phyloP scores from a whole-genome alignment of 768 basidiomycete species.

The Termitomyces sp. region DNA sequence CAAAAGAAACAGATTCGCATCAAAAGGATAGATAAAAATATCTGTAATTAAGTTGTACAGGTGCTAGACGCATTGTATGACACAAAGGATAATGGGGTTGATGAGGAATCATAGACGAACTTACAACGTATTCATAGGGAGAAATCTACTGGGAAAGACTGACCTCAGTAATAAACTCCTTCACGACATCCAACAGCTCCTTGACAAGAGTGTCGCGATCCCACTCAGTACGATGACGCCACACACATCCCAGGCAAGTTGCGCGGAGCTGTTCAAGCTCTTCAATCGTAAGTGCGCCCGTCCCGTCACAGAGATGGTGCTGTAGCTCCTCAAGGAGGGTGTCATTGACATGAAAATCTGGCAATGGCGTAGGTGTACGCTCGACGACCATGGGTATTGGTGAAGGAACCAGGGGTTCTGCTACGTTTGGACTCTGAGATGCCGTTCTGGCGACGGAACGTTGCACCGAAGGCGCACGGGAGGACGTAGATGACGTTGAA shows the following conservation, averaged over 20 bases:
- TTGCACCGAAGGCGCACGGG: conserved; percentile 11
- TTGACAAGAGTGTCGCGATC: conserved; percentile 61
- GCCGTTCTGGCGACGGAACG: conserved; percentile 9
- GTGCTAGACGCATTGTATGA: neutral
- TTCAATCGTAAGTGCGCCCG: conserved; percentile 67
- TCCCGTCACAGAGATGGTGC: conserved; percentile 43
- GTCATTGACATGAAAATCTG: conserved; percentile 69
- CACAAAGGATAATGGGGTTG: neutral
- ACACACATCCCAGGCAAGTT: conserved; percentile 71
- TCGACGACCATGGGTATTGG: conserved; percentile 46
- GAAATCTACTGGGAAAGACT: conserved; percentile 10
- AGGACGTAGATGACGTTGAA: conserved; percentile 16
- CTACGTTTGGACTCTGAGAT: conserved; percentile 10
- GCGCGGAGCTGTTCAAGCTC: conserved; percentile 94
- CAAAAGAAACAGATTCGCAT: neutral
- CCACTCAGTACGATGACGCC: conserved; percentile 82
- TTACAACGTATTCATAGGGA: neutral
- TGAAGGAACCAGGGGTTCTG: conserved; percentile 10
- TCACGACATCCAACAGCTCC: conserved; percentile 52
- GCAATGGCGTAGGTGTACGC: conserved; percentile 63
- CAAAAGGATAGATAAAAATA: neutral
- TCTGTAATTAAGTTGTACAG: conserved; percentile 1
- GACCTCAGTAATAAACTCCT: conserved; percentile 66
- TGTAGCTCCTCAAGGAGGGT: conserved; percentile 43
- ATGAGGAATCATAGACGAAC: neutral